Base-by-base conservation (phyloP, 2,329 filamentous ascomycete genomes). In the Claviceps digitariae region DNA sequence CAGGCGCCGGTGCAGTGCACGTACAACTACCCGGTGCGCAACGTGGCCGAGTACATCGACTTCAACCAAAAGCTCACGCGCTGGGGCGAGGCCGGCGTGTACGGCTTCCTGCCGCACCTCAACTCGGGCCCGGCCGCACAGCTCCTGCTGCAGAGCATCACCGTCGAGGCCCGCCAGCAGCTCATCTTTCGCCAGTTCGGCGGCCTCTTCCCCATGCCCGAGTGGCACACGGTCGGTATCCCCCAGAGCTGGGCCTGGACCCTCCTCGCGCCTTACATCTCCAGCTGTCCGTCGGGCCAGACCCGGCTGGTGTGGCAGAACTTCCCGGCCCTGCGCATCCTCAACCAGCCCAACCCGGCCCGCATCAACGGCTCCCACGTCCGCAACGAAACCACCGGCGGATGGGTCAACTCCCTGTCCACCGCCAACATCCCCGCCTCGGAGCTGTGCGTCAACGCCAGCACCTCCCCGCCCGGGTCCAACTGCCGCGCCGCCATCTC, bases 241-340 rank as follows among this genome's bases (percentile, higher is more conserved):
- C 87, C 87, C 0, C 88, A 94, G 66, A 87, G 83, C 0, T 94
- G 87, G 87, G 80, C 83, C 0, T 94, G 88, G 88, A 86, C 87
- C 0, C 75, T 88, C 23, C 74, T 93, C 4, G 87, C 88, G 0
- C 88, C 87, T 0, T 90, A 90, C 67, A 90, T 94, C 66, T 82
- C 79, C 38, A 83, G 76, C 5, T 94, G 88, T 66, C 87, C 88
- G 0, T 70, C 69, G 45, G 81, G 84, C 64, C 82, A 84, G 59
- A 91, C 86, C 1, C 81, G 86, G 7, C 73, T 94, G 31, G 77
- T 82, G 25, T 94, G 88, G 87, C 85, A 91, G 65, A 94, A 94
- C 72, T 90, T 91, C 50, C 68, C 77, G 1, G 70, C 76, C 1
- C 64, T 77, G 0, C 73, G 77, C 59, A 74, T 93, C 50, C 71